Evolutionary conservation across 164 flowering plant species (phyloP).

Genomic region (Chimonanthus praecox): DNA sequence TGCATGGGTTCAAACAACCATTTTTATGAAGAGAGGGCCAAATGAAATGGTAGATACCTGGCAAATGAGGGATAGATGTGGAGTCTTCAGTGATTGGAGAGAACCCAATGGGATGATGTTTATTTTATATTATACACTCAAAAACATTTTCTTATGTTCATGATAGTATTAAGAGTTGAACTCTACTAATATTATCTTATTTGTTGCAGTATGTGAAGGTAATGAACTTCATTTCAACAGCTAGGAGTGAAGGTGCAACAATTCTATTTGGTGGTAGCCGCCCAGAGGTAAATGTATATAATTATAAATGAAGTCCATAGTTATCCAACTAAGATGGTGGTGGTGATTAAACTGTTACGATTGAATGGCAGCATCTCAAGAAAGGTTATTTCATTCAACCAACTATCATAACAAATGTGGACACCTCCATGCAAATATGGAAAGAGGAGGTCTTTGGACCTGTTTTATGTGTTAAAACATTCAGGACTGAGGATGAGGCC

Average conservation of each 20-base stretch:
- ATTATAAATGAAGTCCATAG: background rate
- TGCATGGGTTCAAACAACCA: too few species aligned
- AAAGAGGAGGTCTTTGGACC: conserved; percentile 98
- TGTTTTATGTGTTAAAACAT: conserved; percentile 85
- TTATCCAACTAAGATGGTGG: background rate
- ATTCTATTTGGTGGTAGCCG: conserved; percentile 76
- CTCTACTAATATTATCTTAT: conserved; percentile 5
- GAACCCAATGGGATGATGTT: background rate
- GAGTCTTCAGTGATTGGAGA: background rate
- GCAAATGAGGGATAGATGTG: background rate
- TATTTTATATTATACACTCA: background rate
- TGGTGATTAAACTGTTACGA: background rate
- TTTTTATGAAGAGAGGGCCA: background rate
- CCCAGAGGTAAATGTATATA: conserved; percentile 51
- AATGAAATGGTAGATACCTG: background rate
- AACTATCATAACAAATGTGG: conserved; percentile 73
- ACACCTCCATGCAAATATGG: conserved; percentile 96
- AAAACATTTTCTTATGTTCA: too few species aligned
- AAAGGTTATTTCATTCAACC: conserved; percentile 83
- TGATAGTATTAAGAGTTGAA: background rate
- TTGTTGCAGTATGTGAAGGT: conserved; percentile 78
- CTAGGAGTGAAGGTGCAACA: conserved; percentile 94
- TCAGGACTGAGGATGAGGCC: conserved; percentile 86
- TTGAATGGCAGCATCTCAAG: conserved; percentile 65
- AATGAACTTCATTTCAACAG: conserved; percentile 68